phyloP scores from a whole-genome alignment of 2,329 filamentous ascomycete genomes.

The Hypoxylon sp. region DNA sequence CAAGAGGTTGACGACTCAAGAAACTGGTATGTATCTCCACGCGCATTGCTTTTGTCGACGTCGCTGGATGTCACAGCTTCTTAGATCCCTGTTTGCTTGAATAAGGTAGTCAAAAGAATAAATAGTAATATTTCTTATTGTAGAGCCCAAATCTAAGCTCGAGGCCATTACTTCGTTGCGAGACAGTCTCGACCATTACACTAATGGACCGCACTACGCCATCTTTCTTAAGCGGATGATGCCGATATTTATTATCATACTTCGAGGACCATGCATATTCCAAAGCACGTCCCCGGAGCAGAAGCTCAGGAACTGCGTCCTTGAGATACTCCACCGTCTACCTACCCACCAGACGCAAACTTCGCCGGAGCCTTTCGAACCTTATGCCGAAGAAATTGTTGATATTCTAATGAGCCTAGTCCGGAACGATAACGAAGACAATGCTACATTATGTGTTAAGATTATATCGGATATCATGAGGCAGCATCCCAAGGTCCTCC shows the following conservation, averaged over 20 bases:
- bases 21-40: slow-evolving; percentile 64
- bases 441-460: slow-evolving; percentile 98
- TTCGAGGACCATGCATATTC: slow-evolving; percentile 90
- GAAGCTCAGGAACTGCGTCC: slow-evolving; percentile 91
- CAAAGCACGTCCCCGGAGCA: slow-evolving; percentile 92
- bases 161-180: slow-evolving; percentile 88
- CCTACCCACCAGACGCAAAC: slow-evolving; percentile 75
- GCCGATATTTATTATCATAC: slow-evolving; percentile 87
- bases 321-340: slow-evolving; percentile 94
- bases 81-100: not conserved
- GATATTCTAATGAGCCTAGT: slow-evolving; percentile 92
- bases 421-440: slow-evolving; percentile 95
- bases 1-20: slow-evolving; percentile 68
- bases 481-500: slow-evolving; percentile 86
- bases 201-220: slow-evolving; percentile 79
- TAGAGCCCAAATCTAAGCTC: slow-evolving; percentile 85
- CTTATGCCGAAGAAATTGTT: slow-evolving; percentile 88
- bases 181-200: slow-evolving; percentile 92
- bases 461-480: slow-evolving; percentile 97
- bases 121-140: slow-evolving; percentile 6
- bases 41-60: slow-evolving; percentile 6
- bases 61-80: not conserved
- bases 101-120: slow-evolving; percentile 14
- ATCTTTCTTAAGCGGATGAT: slow-evolving; percentile 89
- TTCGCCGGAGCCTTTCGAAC: slow-evolving; percentile 85